Conservation (phyloP, 441 rosid genomes). For the Gossypium schwendimanii region DNA sequence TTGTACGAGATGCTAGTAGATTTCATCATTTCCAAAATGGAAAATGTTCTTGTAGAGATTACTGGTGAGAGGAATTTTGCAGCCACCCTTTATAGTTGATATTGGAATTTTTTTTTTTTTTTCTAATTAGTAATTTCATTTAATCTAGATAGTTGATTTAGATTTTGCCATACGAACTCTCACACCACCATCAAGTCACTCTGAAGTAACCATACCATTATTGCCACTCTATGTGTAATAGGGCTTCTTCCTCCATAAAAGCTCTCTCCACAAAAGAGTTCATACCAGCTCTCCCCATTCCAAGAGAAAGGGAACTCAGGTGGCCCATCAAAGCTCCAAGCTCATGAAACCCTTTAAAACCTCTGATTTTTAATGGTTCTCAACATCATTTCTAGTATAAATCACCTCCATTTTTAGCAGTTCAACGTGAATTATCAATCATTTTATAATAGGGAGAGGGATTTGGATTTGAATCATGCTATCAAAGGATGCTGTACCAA, state of each 20-base stretch:
- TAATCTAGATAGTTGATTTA: background rate
- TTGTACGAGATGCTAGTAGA: constrained; percentile 70
- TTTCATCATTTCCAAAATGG: constrained; percentile 74
- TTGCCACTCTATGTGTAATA: too few relatives aligned
- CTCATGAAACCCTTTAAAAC: too few relatives aligned
- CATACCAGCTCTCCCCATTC: too few relatives aligned
- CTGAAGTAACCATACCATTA: too few relatives aligned
- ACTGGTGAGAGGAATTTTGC: constrained; percentile 37
- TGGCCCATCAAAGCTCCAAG: too few relatives aligned
- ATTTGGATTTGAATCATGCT: background rate
- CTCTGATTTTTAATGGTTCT: too few relatives aligned
- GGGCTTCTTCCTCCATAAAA: too few relatives aligned
- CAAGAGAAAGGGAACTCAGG: too few relatives aligned
- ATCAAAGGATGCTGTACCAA: background rate
- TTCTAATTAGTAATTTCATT: background rate
- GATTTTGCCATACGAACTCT: background rate
- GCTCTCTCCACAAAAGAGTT: too few relatives aligned
- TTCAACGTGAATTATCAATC: background rate
- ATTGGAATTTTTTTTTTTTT: background rate
- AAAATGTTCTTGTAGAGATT: constrained; percentile 71
- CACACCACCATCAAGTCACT: too few relatives aligned
- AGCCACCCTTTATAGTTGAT: background rate
- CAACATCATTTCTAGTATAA: too few relatives aligned
- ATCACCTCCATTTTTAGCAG: too few relatives aligned
- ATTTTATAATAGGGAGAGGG: background rate